Evolutionary conservation across 345 rosid species (phyloP), one percentile per base, ranked within the genome.

Genomic region (Eucalyptus marginata): DNA sequence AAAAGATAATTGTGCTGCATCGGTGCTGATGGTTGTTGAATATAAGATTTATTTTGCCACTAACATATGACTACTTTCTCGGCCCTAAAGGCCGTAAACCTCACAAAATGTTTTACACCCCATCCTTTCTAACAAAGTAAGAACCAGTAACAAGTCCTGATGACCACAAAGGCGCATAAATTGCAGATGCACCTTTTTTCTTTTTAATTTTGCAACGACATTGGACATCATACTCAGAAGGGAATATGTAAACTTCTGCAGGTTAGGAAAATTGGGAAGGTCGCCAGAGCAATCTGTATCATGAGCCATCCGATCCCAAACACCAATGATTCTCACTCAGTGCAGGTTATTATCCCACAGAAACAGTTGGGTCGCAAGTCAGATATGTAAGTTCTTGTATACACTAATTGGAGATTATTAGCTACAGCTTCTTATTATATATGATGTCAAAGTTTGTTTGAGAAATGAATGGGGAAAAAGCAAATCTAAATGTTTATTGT

Each of bases 301-400:
- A 95, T 98, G 99, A 96, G 97, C 92, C 99, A 98, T 90, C 96
- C 98, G 20, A 94, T 97, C 79, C 98, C 99, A 89, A 96, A 91
- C 94, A 95, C 99, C 89, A 92, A 91, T 86, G 98, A 97, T 83
- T 97, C 98, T 92, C 99, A 94, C 86, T 97, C 99, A 36, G 99
- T 93, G 81, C 99, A 97, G 88, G 92, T 98, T 90, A 96, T 97
- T 88, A 94, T 97, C 89, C 99, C 99, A 58, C 99, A 97, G 90
- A 98, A 98, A 93, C 99, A 98, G 92, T 93, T 97, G 89, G 97
- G 99, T 66, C 97, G 98, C 88, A 95, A 86, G 93, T 98, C 99
- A 90, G 99, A 94, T 91, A 94, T 94, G 96, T 94, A 83, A 93
- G 96, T 88, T 58, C 43, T 80, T 47, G 50, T 76, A 25, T 22